Evolutionary conservation across 2,329 filamentous ascomycete species (phyloP).

Genomic region (Proliferodiscus dingleyae): DNA sequence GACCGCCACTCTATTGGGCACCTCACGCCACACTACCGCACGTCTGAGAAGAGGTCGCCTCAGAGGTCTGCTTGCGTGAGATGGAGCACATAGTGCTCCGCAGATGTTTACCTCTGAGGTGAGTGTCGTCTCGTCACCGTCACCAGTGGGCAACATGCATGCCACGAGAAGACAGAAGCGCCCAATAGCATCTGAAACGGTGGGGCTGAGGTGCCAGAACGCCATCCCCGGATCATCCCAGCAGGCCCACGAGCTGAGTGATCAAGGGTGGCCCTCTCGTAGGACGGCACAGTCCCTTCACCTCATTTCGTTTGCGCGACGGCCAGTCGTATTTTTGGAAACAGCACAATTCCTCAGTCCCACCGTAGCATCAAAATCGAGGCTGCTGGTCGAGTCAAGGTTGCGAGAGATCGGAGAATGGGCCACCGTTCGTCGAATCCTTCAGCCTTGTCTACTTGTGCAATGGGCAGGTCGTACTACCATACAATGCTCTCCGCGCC

Average conservation of each 20-base stretch:
- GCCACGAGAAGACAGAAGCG: not conserved
- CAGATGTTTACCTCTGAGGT: too few species aligned
- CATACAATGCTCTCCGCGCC: not conserved
- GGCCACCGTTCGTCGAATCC: not conserved
- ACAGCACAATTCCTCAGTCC: not conserved
- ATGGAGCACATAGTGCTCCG: too few species aligned
- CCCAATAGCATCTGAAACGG: not conserved
- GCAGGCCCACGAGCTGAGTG: not conserved
- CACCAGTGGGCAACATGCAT: too few species aligned
- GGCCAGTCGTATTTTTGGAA: not conserved
- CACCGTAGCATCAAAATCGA: not conserved
- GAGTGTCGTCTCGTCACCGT: too few species aligned
- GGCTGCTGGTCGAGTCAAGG: not conserved
- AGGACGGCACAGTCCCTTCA: not conserved
- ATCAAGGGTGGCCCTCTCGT: not conserved
- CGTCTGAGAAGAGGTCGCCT: too few species aligned
- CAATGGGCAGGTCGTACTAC: too few species aligned
- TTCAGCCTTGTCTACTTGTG: conserved; percentile 2
- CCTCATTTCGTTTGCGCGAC: not conserved
- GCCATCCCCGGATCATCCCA: not conserved
- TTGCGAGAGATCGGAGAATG: not conserved
- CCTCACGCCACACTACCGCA: too few species aligned
- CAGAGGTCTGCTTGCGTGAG: too few species aligned
- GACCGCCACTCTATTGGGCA: too few species aligned
- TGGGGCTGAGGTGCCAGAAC: not conserved